Percentiles rank a stretch among this genome's conserved stretches.
phyloP scores from a whole-genome alignment of 176 grass and related monocot genomes.

The Cocos nucifera region DNA sequence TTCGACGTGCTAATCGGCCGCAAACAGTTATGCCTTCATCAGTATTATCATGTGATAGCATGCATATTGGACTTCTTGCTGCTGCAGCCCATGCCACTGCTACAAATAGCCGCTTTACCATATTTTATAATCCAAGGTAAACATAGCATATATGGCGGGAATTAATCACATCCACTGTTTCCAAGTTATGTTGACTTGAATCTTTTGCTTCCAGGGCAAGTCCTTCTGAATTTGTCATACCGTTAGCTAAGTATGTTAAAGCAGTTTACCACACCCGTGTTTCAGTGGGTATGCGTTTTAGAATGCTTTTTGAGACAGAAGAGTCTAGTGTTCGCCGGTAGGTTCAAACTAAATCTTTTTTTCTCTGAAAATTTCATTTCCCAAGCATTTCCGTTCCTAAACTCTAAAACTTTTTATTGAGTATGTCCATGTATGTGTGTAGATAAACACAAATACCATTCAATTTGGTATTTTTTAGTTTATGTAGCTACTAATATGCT shows the following conservation, averaged over 20 bases:
- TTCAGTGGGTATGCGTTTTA: neutral
- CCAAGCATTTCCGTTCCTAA: too few species aligned
- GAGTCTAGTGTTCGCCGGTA: conserved; percentile 17
- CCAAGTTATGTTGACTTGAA: neutral
- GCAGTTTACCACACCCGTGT: neutral
- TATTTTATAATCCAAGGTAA: conserved; percentile 8
- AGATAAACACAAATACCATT: too few species aligned
- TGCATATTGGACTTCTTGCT: conserved; percentile 4
- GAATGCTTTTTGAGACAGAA: conserved; percentile 8
- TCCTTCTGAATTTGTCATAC: conserved; percentile 8
- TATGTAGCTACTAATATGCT: too few species aligned
- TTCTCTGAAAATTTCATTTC: too few species aligned
- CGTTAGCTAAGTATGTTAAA: neutral
- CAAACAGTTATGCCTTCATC: conserved; percentile 55
- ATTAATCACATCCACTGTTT: conserved; percentile 1
- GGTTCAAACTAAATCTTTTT: neutral
- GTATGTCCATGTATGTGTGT: too few species aligned
- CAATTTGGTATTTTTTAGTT: too few species aligned
- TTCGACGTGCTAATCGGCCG: neutral
- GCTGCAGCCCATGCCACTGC: conserved; percentile 35
- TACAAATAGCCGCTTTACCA: neutral
- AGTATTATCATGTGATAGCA: conserved; percentile 9
- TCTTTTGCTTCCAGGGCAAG: neutral
- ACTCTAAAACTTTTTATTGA: too few species aligned
- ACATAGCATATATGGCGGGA: neutral